A percentile compares a stretch with the other conserved stretches of the same genome.
These are phyloP conservation scores for Hypoxylon sp. DNA, from an alignment of 2,329 filamentous ascomycete species.

Conservation along the genomic window DNA sequence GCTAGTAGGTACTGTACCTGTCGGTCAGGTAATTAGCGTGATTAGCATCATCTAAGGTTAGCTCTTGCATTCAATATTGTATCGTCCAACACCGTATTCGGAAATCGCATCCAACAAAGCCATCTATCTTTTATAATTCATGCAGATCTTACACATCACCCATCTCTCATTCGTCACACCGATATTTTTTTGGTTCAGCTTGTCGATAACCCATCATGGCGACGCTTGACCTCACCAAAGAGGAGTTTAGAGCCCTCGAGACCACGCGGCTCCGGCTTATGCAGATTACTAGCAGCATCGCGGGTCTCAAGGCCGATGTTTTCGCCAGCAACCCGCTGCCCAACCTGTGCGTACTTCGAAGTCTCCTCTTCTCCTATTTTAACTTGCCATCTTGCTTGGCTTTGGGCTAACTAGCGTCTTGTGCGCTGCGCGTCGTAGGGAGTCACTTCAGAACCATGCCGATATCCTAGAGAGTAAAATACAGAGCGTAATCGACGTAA, in stretches of 20 bases:
- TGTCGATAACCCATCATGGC: constrained; percentile 51
- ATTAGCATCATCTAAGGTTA: not conserved
- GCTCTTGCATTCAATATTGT: constrained; percentile 1
- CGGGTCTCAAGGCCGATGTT: constrained; percentile 73
- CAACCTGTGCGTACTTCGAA: constrained; percentile 67
- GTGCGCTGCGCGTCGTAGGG: constrained; percentile 60
- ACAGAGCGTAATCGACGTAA: constrained; percentile 74
- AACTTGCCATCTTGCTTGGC: not conserved
- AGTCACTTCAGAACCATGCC: constrained; percentile 79
- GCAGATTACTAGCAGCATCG: constrained; percentile 78
- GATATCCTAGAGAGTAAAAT: constrained; percentile 81
- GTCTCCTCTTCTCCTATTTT: not conserved
- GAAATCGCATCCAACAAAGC: constrained; percentile 24
- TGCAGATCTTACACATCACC: constrained; percentile 5
- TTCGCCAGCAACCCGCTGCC: constrained; percentile 76
- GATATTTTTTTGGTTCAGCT: not conserved
- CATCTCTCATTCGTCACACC: not conserved
- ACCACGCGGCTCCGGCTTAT: constrained; percentile 77
- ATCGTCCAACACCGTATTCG: constrained; percentile 24
- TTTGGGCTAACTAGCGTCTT: not conserved
- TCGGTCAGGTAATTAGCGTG: constrained; percentile 4
- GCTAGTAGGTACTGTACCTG: not conserved
- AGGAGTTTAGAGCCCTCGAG: constrained; percentile 78
- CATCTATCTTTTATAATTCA: constrained; percentile 4
- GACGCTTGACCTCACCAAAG: constrained; percentile 67